A percentile compares a stretch with the other conserved stretches of the same genome.
Evolutionary conservation across 1,139 yeast genomes (phyloP).

Genomic region (Pneumocystis oryctolagi): DNA sequence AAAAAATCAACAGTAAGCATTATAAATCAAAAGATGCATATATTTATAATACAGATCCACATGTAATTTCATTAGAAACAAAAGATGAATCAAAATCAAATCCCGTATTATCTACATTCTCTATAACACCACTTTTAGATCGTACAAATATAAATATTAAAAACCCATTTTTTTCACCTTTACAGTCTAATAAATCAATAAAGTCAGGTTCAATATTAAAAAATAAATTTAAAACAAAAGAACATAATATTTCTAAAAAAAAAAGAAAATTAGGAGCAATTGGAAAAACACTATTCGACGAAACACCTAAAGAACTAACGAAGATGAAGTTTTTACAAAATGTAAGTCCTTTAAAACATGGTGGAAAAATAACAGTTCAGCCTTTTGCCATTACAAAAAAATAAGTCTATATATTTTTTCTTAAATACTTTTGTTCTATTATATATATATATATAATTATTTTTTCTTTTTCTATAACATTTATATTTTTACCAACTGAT

Average conservation of each 20-base stretch:
- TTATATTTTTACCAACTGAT: too few relatives aligned
- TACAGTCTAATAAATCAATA: background rate
- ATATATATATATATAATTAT: background rate
- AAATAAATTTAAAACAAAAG: background rate
- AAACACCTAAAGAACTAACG: background rate
- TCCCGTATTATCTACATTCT: background rate
- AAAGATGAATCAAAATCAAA: background rate
- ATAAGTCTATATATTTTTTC: background rate
- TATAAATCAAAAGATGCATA: background rate
- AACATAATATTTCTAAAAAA: background rate
- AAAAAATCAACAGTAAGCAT: background rate
- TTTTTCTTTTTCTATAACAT: background rate
- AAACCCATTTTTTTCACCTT: background rate
- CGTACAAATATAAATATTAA: background rate
- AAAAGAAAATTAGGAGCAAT: background rate
- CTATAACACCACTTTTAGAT: background rate
- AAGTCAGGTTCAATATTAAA: background rate
- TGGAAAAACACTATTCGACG: background rate
- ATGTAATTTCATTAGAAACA: background rate
- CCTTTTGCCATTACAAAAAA: background rate
- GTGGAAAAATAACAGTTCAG: background rate
- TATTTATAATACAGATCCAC: background rate
- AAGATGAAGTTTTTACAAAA: background rate
- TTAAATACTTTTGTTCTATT: background rate
- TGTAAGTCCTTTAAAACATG: background rate